phyloP scores from a whole-genome alignment of 352 stramenopile species.

The Phytophthora tentaculata region DNA sequence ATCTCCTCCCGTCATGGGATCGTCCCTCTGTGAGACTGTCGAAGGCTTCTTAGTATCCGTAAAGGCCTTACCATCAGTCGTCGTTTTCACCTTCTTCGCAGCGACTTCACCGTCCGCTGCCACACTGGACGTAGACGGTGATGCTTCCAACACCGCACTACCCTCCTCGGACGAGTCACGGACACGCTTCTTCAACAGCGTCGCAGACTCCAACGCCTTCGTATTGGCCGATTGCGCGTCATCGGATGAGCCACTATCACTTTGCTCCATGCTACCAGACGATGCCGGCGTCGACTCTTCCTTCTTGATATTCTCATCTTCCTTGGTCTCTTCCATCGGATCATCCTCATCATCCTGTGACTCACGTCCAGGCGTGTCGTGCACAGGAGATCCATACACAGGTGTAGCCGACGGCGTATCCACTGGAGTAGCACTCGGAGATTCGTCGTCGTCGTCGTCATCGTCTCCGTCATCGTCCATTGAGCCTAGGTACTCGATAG shows the following conservation, averaged over 20 bases:
- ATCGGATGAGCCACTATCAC: slow-evolving; percentile 56
- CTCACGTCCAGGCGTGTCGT: slow-evolving; percentile 48
- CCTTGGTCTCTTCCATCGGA: slow-evolving; percentile 42
- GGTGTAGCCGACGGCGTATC: slow-evolving; percentile 78
- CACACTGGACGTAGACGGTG: slow-evolving; percentile 6
- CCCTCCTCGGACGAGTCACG: slow-evolving; percentile 39
- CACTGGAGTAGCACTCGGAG: slow-evolving; percentile 60
- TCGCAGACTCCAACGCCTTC: slow-evolving; percentile 39
- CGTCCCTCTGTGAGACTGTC: slow-evolving; percentile 29
- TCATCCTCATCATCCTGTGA: slow-evolving; percentile 53
- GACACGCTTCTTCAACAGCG: slow-evolving; percentile 63
- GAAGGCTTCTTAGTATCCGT: slow-evolving; percentile 26
- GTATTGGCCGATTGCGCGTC: slow-evolving; percentile 39
- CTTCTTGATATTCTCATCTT: slow-evolving; percentile 44
- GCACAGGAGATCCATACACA: slow-evolving; percentile 68
- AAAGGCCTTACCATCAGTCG: slow-evolving; percentile 6
- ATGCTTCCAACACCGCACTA: slow-evolving; percentile 20
- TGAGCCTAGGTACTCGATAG: slow-evolving; percentile 81
- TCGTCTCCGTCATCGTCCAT: slow-evolving; percentile 79
- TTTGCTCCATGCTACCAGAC: slow-evolving; percentile 48
- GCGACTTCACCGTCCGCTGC: slow-evolving; percentile 17
- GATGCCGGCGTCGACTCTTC: slow-evolving; percentile 42
- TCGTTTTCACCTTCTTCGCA: slow-evolving; percentile 44
- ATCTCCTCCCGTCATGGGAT: slow-evolving; percentile 33
- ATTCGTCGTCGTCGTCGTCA: slow-evolving; percentile 78